phyloP scores from a whole-genome alignment of 208 protist species.

The Baffinella frigidus region DNA sequence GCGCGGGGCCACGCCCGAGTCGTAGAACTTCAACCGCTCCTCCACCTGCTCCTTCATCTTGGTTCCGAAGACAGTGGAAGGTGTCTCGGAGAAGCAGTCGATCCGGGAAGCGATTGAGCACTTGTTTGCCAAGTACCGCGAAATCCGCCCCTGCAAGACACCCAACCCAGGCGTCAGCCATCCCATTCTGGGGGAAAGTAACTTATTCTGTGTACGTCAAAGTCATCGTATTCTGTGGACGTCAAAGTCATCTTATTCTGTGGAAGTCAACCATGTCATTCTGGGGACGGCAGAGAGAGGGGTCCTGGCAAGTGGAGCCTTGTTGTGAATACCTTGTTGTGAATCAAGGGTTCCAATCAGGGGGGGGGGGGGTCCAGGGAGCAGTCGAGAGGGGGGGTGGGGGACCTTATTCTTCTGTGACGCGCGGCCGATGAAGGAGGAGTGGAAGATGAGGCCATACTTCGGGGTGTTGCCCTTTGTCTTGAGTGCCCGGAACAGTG shows the following conservation, averaged over 20 bases:
- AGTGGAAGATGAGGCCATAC: constrained; percentile 99
- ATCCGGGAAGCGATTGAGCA: constrained; percentile 94
- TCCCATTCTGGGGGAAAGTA: not conserved
- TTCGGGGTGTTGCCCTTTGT: constrained; percentile 95
- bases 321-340: too few relatives aligned
- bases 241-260: too few relatives aligned
- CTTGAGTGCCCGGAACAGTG: constrained; percentile 90
- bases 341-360: too few relatives aligned
- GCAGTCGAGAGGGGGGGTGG: not conserved
- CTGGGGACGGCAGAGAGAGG: too few relatives aligned
- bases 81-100: constrained; percentile 78
- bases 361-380: not conserved
- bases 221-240: too few relatives aligned
- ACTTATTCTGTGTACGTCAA: too few relatives aligned
- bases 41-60: constrained; percentile 95
- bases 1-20: constrained; percentile 73
- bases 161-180: not conserved
- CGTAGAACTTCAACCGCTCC: constrained; percentile 95
- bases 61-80: constrained; percentile 83
- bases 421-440: constrained; percentile 93
- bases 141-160: not conserved
- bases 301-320: too few relatives aligned
- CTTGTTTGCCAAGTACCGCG: constrained; percentile 98
- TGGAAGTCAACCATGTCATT: too few relatives aligned
- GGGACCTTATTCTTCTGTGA: constrained; percentile 95